Evolutionary conservation across 176 grass and related monocot species (phyloP), one percentile per base, ranked within the genome.

Genomic region (Lolium perenne): DNA sequence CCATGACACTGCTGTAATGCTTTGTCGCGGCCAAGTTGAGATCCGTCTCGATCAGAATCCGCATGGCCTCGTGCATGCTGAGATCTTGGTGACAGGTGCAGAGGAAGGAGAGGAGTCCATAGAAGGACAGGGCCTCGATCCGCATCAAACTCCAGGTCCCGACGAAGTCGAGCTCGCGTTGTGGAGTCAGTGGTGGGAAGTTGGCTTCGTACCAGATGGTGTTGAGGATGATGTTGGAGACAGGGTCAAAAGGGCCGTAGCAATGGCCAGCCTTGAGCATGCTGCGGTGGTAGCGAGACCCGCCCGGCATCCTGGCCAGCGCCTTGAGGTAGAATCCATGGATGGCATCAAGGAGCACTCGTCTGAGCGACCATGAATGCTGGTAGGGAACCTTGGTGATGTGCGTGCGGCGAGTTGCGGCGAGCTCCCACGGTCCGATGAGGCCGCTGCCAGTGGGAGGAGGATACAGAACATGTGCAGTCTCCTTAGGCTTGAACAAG

Each of bases 211-310:
- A 71, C 68, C 68, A 71, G 1, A 71, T 46, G 67, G 67, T 46
- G 20, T 71, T 71, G 68, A 71, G 15, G 38, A 71, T 71, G 67
- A 71, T 71, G 38, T 71, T 71, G 38, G 67, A n/a, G 38, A 71
- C 68, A n/a, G 68, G 40, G 20, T 71, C 68, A 1, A 48, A 72
- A 21, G 70, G 70, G 43, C 70, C 70, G 10, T 47, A 72, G 40
- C 69, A 72, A 72, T 72, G 69, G 38, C 68, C 68, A 21, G 68
- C 68, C 38, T 45, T 71, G 68, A 71, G 68, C 68, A 71, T 71
- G 68, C 68, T 71, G 0, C 68, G 68, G 18, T 45, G 38, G 68
- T 71, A 45, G 5, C 38, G 67, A 43, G 67, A 69, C 66, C 16
- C 67, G 17, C 35, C 16, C 7, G 1, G 38, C 38, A 71, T 45